These are phyloP conservation scores for Tillandsia fasciculata DNA, from an alignment of 176 grass and related monocot genomes.

Conservation along the genomic window DNA sequence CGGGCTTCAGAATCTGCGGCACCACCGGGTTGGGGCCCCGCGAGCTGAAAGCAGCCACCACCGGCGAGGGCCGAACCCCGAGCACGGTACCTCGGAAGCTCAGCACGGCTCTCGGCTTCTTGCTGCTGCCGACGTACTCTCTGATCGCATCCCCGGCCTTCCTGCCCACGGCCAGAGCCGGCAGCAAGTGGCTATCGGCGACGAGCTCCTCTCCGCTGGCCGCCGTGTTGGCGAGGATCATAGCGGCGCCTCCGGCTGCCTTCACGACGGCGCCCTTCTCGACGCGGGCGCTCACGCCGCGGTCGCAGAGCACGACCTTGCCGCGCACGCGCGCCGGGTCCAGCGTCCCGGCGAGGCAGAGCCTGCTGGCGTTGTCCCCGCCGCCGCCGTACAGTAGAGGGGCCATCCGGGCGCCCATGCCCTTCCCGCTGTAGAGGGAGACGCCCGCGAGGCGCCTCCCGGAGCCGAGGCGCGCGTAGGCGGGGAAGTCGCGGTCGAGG, in stretches of 20 bases:
- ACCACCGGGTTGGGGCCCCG: slow-evolving; percentile 83
- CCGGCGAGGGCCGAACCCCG: slow-evolving; percentile 66
- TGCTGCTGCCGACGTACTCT: slow-evolving; percentile 33
- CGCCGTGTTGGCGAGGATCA: slow-evolving; percentile 84
- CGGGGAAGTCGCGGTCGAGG: slow-evolving; percentile 76
- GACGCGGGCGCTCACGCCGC: slow-evolving; percentile 74
- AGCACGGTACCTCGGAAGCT: slow-evolving; percentile 86
- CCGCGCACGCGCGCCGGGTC: slow-evolving; percentile 52
- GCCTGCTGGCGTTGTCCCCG: slow-evolving; percentile 60
- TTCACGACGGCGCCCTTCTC: slow-evolving; percentile 89
- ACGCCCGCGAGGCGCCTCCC: slow-evolving; percentile 48
- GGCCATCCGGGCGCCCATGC: slow-evolving; percentile 32
- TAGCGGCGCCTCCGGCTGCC: slow-evolving; percentile 61
- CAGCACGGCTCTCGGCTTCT: slow-evolving; percentile 46
- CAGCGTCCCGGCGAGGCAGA: slow-evolving; percentile 76
- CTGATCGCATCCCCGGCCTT: slow-evolving; percentile 62
- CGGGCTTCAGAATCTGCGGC: slow-evolving; percentile 81
- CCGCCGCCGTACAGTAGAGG: slow-evolving; percentile 57
- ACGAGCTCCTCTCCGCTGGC: slow-evolving; percentile 87
- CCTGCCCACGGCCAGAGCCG: slow-evolving; percentile 62
- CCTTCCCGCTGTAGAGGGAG: slow-evolving; percentile 56
- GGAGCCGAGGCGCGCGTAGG: slow-evolving; percentile 39
- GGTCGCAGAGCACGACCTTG: slow-evolving; percentile 85
- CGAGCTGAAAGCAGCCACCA: slow-evolving; percentile 93
- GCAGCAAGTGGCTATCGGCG: slow-evolving; percentile 84